Evolutionary conservation across 164 flowering plant species (phyloP).

Genomic region (Vitis rotundifolia): DNA sequence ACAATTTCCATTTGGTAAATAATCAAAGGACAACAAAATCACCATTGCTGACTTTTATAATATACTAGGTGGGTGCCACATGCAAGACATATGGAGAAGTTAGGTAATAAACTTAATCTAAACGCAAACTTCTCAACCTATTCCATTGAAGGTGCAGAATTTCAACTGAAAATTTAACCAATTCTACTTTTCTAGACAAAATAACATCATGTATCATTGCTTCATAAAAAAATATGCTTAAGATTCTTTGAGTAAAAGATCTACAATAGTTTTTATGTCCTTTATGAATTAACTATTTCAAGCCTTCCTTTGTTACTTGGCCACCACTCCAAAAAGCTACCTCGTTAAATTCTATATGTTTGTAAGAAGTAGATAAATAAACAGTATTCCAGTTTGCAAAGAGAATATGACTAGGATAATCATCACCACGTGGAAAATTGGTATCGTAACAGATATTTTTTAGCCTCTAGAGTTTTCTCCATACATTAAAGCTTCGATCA

Average conservation of each 20-base stretch:
- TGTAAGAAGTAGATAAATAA: constrained; percentile 49
- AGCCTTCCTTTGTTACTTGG: constrained; percentile 88
- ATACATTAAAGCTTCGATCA: constrained; percentile 54
- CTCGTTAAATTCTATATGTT: constrained; percentile 50
- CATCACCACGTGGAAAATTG: constrained; percentile 74
- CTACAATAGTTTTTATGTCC: constrained; percentile 85
- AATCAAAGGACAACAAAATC: too few relatives aligned
- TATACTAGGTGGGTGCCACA: too few relatives aligned
- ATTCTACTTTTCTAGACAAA: constrained; percentile 52
- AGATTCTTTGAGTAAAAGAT: constrained; percentile 84
- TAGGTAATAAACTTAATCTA: too few relatives aligned
- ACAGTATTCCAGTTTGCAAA: constrained; percentile 94
- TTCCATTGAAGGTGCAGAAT: constrained; percentile 74
- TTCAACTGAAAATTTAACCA: constrained; percentile 75
- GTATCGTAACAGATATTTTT: constrained; percentile 94
- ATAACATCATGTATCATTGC: constrained; percentile 60
- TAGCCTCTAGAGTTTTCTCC: constrained; percentile 89
- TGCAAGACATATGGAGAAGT: too few relatives aligned
- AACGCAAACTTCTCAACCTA: constrained; percentile 87
- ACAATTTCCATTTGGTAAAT: too few relatives aligned
- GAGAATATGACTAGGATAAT: constrained; percentile 60
- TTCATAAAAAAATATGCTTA: constrained; percentile 66
- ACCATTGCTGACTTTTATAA: too few relatives aligned
- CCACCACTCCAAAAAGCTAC: constrained; percentile 89
- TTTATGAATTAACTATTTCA: constrained; percentile 69